These are phyloP conservation scores for Nemania sp. DNA, from an alignment of 2,329 filamentous ascomycete genomes.

Conservation along the genomic window DNA sequence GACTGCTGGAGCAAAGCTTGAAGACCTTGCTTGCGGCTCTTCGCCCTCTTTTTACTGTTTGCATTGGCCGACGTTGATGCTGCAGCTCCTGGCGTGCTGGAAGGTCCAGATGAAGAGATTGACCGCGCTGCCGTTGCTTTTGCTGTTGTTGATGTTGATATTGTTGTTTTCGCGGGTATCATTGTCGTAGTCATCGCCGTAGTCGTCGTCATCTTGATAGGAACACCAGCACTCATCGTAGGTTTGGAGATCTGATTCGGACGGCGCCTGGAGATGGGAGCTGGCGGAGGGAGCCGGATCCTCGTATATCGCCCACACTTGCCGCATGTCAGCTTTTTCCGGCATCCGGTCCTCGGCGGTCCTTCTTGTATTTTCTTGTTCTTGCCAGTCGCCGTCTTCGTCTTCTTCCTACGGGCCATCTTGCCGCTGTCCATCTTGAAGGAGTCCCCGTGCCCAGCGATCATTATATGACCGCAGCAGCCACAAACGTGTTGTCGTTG, in stretches of 20 bases:
- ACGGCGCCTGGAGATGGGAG: conserved; percentile 32
- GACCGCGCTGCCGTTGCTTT: no score
- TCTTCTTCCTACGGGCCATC: conserved; percentile 53
- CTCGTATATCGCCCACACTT: conserved; percentile 51
- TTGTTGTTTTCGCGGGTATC: no score
- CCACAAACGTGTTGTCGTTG: conserved; percentile 61
- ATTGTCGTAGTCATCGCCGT: no score
- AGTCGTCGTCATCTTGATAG: no score
- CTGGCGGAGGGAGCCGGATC: conserved; percentile 47
- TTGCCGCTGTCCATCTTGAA: conserved; percentile 46
- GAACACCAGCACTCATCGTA: background rate
- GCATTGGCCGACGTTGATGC: conserved; percentile 52
- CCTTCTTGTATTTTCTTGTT: background rate
- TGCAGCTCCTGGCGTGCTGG: conserved; percentile 4
- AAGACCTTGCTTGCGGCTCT: conserved; percentile 67
- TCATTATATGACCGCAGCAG: conserved; percentile 64
- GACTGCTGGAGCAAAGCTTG: conserved; percentile 64
- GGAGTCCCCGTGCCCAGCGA: conserved; percentile 52
- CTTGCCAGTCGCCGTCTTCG: background rate
- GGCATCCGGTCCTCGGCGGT: conserved; percentile 14
- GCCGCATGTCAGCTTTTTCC: conserved; percentile 51
- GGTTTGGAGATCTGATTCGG: conserved; percentile 35
- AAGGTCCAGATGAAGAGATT: background rate
- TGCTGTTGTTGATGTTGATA: no score
- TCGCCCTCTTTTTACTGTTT: conserved; percentile 68